Evolutionary conservation across 805 yeast genomes (phyloP), one percentile per base, ranked within the genome.

Genomic region (Kurtzmaniella fragi): DNA sequence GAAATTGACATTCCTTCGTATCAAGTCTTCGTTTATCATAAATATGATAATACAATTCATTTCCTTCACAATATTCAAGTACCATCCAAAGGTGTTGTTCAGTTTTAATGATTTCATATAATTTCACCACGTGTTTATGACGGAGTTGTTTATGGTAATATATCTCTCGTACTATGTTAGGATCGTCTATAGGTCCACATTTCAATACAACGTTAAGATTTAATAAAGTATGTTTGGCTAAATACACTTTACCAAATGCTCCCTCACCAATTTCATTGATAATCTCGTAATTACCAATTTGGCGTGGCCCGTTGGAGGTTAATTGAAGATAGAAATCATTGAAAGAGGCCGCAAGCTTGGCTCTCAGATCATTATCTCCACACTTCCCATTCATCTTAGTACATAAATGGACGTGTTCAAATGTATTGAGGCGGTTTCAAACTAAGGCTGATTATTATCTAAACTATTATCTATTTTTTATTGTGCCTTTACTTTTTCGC

Each of bases 151-250:
- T 71, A 50, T 90, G 90, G 56, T 88, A 93, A 54, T 84, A 88
- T 25, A 87, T 87, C 52, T 91, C 99, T 40, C 97, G 67, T 29
- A 90, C 95, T 16, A 91, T 73, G 52, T 90, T 88, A 26, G 95
- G 89, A 54, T 87, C 95, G 34, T 75, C 76, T 42, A 81, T 78
- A 11, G 70, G 64, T 7, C 95, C 91, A 31, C 88, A 84, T 52
- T 91, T 91, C 44, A 93, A 61, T 13, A 93, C 98, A 2, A 91
- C 78, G 43, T 59, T 81, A n/a, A 78, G 70, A 39, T 80, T 79
- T 9, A 95, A 75, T 34, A 89, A 68, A 37, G 73, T 73, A 53
- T 91, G 98, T 28, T 70, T 69, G 1, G 96, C 98, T 25, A 91
- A 64, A 56, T 83, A 93, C 1, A 89, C 95, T 53, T 84, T 85